Evolutionary conservation across 441 rosid genomes (phyloP).

Genomic region (Dalechampia spathulata): DNA sequence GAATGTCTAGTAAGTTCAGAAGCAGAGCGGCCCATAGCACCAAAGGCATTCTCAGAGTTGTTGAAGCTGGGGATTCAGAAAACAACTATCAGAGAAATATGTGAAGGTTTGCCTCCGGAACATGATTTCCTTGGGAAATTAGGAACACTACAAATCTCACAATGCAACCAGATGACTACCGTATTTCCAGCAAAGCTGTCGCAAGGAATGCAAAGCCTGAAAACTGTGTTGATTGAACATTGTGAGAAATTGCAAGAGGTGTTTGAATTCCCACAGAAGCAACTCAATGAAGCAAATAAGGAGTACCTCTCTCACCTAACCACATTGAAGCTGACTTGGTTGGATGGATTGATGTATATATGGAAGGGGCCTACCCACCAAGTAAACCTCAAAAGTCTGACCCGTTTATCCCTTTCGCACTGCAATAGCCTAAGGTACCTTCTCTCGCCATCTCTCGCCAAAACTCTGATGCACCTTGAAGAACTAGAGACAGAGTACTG

Average conservation of each 20-base stretch:
- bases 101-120: constrained; percentile 8
- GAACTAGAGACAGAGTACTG: no score
- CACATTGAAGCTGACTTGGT: background rate
- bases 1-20: constrained; percentile 9
- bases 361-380: no score
- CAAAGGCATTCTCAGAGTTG: constrained; percentile 6
- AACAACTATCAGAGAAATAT: background rate
- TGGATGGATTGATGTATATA: no score
- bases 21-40: background rate
- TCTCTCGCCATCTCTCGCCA: no score
- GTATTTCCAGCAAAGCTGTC: background rate
- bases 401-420: no score
- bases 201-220: background rate
- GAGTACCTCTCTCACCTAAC: background rate
- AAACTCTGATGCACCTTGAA: no score
- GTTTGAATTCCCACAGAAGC: background rate
- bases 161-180: background rate
- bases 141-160: background rate
- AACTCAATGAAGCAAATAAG: background rate
- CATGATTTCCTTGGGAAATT: background rate
- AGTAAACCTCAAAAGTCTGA: no score
- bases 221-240: background rate
- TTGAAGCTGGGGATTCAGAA: background rate
- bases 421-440: no score
- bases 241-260: constrained; percentile 3